Percentiles rank a stretch among this genome's conserved stretches.
Conservation (phyloP, 2,329 filamentous ascomycete species). For the Trichoderma harzianum region DNA sequence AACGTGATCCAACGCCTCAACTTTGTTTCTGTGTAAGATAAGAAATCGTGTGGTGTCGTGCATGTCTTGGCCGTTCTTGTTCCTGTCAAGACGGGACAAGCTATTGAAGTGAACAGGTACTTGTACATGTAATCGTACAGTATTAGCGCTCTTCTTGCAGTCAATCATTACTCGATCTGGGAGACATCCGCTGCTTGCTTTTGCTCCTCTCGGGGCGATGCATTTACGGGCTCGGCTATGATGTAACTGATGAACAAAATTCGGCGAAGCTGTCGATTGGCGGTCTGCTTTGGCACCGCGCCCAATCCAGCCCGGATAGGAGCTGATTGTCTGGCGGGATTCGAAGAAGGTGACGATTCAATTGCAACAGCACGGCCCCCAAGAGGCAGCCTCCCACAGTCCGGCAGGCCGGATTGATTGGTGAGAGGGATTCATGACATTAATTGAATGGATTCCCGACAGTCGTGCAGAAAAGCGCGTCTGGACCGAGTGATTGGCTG, state of each 20-base stretch:
- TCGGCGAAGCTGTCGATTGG: not conserved
- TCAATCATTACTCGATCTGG: not conserved
- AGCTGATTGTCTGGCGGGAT: not conserved
- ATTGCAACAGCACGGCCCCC: slow-evolving; percentile 1
- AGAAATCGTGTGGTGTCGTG: not conserved
- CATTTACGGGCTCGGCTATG: not conserved
- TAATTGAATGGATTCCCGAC: slow-evolving; percentile 16
- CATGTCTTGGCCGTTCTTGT: not conserved
- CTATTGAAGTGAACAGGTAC: not conserved
- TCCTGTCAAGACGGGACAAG: not conserved
- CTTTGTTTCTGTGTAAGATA: not conserved
- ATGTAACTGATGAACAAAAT: not conserved
- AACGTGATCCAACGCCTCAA: not conserved
- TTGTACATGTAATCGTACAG: not conserved
- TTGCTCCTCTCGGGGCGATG: not conserved
- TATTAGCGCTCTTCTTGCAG: not conserved
- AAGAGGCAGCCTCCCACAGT: slow-evolving; percentile 9
- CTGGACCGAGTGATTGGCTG: slow-evolving; percentile 19
- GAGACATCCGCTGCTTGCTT: not conserved
- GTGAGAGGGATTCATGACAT: slow-evolving; percentile 24
- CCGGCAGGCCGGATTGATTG: slow-evolving; percentile 16
- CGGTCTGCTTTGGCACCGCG: not conserved
- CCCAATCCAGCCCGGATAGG: not conserved
- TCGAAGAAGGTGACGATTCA: not conserved
- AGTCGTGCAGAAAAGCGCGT: slow-evolving; percentile 22